phyloP scores from a whole-genome alignment of 768 basidiomycete species.

The Floccularia luteovirens region DNA sequence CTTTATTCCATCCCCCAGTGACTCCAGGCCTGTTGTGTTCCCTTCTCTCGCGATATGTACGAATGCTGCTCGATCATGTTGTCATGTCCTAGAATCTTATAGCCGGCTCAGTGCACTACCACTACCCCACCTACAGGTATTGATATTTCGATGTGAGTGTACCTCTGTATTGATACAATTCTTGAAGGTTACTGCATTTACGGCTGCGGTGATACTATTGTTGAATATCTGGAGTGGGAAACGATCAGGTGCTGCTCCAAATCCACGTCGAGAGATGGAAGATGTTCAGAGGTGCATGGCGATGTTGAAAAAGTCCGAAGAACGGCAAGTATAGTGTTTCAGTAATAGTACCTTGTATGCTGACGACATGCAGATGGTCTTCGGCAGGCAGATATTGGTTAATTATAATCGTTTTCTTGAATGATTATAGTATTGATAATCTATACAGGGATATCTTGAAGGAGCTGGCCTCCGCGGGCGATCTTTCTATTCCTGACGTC shows the following conservation, averaged over 20 bases:
- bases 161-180: not conserved
- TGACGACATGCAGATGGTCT: constrained; percentile 23
- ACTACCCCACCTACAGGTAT: constrained; percentile 27
- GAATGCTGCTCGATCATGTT: constrained; percentile 75
- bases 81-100: constrained; percentile 57
- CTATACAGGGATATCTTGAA: constrained; percentile 24
- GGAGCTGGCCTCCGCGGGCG: constrained; percentile 27
- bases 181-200: constrained; percentile 25
- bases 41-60: constrained; percentile 77
- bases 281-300: constrained; percentile 57
- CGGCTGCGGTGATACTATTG: constrained; percentile 46
- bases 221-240: constrained; percentile 62
- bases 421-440: not conserved
- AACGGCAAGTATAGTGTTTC: constrained; percentile 18
- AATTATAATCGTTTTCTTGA: constrained; percentile 3
- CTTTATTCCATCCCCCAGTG: constrained; percentile 62
- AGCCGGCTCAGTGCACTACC: constrained; percentile 25
- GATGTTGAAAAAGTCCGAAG: constrained; percentile 34
- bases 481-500: constrained; percentile 16
- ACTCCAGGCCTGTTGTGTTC: constrained; percentile 29
- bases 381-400: constrained; percentile 33
- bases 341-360: not conserved
- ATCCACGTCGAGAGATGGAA: constrained; percentile 43
- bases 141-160: not conserved
- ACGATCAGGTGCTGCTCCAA: constrained; percentile 33